A percentile compares a stretch with the other conserved stretches of the same genome.
Evolutionary conservation across 2,329 filamentous ascomycete species (phyloP).

Genomic region (Fusarium abutilonis): DNA sequence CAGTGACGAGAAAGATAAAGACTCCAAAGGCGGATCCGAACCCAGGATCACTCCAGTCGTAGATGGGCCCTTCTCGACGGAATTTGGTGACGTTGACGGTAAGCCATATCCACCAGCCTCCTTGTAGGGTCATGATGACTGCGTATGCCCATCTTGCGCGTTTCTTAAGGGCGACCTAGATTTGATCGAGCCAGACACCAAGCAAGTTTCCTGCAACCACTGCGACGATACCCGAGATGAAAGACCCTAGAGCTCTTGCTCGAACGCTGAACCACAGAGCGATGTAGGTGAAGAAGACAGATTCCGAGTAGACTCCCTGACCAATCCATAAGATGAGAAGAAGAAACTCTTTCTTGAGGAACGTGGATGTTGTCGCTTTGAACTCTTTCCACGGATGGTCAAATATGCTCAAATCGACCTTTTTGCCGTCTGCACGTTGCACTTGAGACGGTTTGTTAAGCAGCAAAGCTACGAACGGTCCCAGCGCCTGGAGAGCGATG

Average conservation of each 20-base stretch:
- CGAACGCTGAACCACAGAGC: conserved; percentile 73
- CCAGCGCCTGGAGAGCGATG: conserved; percentile 70
- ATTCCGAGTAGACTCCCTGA: conserved; percentile 71
- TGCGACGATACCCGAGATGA: conserved; percentile 72
- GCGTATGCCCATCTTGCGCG: conserved; percentile 64
- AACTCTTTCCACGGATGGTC: conserved; percentile 66
- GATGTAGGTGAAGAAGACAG: conserved; percentile 60
- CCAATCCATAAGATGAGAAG: conserved; percentile 71
- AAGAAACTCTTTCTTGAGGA: conserved; percentile 67
- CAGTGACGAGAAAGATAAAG: conserved; percentile 71
- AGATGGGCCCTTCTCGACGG: conserved; percentile 62
- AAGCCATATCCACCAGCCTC: conserved; percentile 75
- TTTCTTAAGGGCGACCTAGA: conserved; percentile 59
- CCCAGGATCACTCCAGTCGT: conserved; percentile 70
- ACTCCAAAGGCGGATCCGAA: conserved; percentile 72
- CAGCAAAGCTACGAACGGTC: conserved; percentile 68
- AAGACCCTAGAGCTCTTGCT: conserved; percentile 68
- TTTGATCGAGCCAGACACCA: conserved; percentile 68
- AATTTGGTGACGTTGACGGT: conserved; percentile 71
- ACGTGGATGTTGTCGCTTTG: conserved; percentile 64
- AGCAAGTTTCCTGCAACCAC: conserved; percentile 70
- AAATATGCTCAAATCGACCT: conserved; percentile 65
- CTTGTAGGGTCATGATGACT: conserved; percentile 64
- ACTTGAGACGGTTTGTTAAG: conserved; percentile 67
- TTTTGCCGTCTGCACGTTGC: conserved; percentile 68